phyloP scores from a whole-genome alignment of 1,284 basidiomycete species.

The Puccinia hordei region DNA sequence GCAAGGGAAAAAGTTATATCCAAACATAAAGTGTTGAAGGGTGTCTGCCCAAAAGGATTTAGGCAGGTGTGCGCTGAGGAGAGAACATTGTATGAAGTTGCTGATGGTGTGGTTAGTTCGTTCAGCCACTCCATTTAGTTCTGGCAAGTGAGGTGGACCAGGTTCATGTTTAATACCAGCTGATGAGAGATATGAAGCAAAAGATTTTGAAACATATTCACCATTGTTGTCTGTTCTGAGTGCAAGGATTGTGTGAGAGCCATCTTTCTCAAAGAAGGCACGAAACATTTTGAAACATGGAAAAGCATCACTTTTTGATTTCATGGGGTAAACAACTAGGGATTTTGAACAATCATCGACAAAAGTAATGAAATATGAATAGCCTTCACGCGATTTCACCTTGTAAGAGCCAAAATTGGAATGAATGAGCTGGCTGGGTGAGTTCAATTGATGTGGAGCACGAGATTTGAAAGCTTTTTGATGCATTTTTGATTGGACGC shows the following conservation, averaged over 20 bases:
- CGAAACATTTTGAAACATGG: slow-evolving; percentile 25
- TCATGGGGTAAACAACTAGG: slow-evolving; percentile 21
- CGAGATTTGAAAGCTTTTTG: background rate
- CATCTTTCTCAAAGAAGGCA: slow-evolving; percentile 53
- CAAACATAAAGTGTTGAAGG: too few relatives aligned
- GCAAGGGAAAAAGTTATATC: background rate
- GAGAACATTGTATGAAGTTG: background rate
- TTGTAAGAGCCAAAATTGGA: background rate
- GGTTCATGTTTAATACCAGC: background rate
- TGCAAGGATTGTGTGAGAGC: slow-evolving; percentile 37
- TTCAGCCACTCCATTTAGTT: slow-evolving; percentile 30
- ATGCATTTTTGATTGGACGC: background rate
- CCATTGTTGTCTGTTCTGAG: background rate
- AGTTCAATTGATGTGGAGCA: background rate
- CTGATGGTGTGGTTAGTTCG: slow-evolving; percentile 2
- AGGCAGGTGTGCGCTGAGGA: background rate
- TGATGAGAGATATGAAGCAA: background rate
- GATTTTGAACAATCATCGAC: background rate
- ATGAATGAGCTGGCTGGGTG: background rate
- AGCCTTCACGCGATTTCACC: slow-evolving; percentile 1
- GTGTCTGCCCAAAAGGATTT: too few relatives aligned
- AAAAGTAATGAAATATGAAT: slow-evolving; percentile 6
- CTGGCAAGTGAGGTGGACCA: slow-evolving; percentile 19
- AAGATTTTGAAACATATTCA: background rate
- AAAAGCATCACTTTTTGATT: slow-evolving; percentile 32